These are phyloP conservation scores for Lupinus albus DNA, from an alignment of 306 rosid genomes.

Conservation along the genomic window DNA sequence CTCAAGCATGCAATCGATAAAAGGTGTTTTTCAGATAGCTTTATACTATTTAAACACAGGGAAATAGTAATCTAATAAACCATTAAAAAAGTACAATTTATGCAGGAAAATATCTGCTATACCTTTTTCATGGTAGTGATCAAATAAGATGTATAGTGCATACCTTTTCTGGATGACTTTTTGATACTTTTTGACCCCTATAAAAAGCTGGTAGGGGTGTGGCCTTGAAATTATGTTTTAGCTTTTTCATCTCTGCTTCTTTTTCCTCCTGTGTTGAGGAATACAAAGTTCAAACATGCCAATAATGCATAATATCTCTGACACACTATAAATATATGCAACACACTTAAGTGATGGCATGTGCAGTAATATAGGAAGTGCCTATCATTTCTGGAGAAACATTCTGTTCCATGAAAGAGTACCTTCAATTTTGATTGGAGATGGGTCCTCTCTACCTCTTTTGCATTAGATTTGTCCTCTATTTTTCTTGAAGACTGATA, in stretches of 20 bases:
- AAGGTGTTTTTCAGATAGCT: slow-evolving; percentile 15
- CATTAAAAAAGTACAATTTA: not conserved
- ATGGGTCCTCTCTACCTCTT: slow-evolving; percentile 48
- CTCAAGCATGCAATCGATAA: slow-evolving; percentile 26
- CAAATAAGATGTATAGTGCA: not conserved
- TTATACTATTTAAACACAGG: slow-evolving; percentile 14
- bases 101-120: not conserved
- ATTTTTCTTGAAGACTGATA: slow-evolving; percentile 52
- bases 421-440: slow-evolving; percentile 75
- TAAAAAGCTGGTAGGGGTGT: slow-evolving; percentile 55
- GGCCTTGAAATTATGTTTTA: slow-evolving; percentile 58
- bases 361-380: slow-evolving; percentile 14
- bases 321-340: slow-evolving; percentile 19
- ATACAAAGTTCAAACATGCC: slow-evolving; percentile 36
- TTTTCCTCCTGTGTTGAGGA: slow-evolving; percentile 57
- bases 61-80: not conserved
- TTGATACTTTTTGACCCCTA: slow-evolving; percentile 52
- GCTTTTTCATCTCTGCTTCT: slow-evolving; percentile 55
- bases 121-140: slow-evolving; percentile 1
- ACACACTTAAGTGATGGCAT: slow-evolving; percentile 35
- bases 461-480: slow-evolving; percentile 50
- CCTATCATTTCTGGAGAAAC: slow-evolving; percentile 24
- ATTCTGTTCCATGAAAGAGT: slow-evolving; percentile 17
- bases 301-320: slow-evolving; percentile 13
- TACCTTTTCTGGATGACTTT: slow-evolving; percentile 62